Base-by-base conservation (phyloP, 2,329 filamentous ascomycete genomes). In the Penicillium sp. region DNA sequence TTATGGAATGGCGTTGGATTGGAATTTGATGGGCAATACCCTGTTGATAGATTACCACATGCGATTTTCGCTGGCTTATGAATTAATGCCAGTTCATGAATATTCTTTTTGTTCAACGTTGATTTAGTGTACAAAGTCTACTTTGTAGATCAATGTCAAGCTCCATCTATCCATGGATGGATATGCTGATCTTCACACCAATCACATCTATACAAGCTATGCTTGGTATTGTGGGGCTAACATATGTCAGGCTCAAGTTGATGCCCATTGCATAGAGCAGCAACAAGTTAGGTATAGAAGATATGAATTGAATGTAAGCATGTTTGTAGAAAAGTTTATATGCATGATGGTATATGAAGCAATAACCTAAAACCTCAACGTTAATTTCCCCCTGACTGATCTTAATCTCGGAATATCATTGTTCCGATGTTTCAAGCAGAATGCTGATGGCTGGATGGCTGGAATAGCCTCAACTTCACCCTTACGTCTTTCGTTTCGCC, bases 371-470 rank as follows among this genome's bases (percentile, higher is more conserved):
- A 41, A 40, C 3, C n/a, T 29, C 38, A 33, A 48, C 31, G 31
- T 55, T 58, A 53, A 60, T 44, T 50, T 34, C 34, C 34, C 54
- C 49, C 49, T 63, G 62, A 59, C 56, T 44, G 66, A 61, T 31
- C 60, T 39, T 64, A 61, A 68, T 68, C 59, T 66, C 69, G 70
- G 70, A 65, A 49, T 16, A 70, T 67, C 21, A n/a, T 68, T 70
- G 46, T 58, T 61, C 59, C 69, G 66, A 44, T 47, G 61, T 65
- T 60, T 63, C 58, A 60, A 50, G 48, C 45, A 58, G 36, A 55
- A 58, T 55, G 45, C 49, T 40, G 47, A 57, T 55, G 59, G 60
- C 59, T 61, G 58, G 58, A 55, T 55, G 59, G 60, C 60, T 61
- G 58, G 58, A 55, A 53, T 40, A 38, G 39, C 50, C 47, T 53